phyloP scores from a whole-genome alignment of 2,329 filamentous ascomycete species.

The Xylaria sp. region DNA sequence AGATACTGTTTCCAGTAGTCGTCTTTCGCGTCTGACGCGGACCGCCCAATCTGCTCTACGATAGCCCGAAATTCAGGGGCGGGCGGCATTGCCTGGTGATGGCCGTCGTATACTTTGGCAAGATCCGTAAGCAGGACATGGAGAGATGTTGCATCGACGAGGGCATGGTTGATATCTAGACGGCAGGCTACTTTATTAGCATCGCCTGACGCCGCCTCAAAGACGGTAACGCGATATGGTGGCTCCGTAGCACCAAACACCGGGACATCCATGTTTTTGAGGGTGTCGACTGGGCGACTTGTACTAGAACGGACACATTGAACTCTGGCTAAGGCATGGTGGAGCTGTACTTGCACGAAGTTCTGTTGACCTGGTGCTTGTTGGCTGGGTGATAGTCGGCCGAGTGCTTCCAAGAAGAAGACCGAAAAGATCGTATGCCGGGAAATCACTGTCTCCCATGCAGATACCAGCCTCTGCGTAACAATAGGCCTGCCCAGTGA shows the following conservation, averaged over 20 bases:
- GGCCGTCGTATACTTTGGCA: constrained; percentile 10
- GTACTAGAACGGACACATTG: constrained; percentile 15
- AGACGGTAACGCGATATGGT: constrained; percentile 12
- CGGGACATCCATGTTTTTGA: constrained; percentile 14
- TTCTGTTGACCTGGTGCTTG: constrained; percentile 12
- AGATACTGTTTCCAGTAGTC: constrained; percentile 16
- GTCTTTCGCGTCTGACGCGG: constrained; percentile 13
- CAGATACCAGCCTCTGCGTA: constrained; percentile 13
- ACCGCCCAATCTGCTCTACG: constrained; percentile 14
- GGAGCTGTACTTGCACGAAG: constrained; percentile 16
- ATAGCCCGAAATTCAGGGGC: constrained; percentile 14
- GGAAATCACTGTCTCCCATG: constrained; percentile 11
- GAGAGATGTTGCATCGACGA: constrained; percentile 9
- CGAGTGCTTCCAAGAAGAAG: constrained; percentile 14
- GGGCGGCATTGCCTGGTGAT: constrained; percentile 10
- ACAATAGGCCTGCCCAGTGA: constrained; percentile 12
- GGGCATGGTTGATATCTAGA: constrained; percentile 10
- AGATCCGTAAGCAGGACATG: constrained; percentile 11
- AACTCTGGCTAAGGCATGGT: constrained; percentile 13
- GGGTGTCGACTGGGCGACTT: constrained; percentile 10
- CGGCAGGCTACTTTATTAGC: constrained; percentile 13
- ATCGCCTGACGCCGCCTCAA: constrained; percentile 10
- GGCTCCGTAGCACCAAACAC: constrained; percentile 13
- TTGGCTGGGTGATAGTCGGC: constrained; percentile 9
- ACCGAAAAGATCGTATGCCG: constrained; percentile 9